These are phyloP conservation scores for Globisporangium cederbergense DNA, from an alignment of 352 stramenopile species.

Conservation along the genomic window DNA sequence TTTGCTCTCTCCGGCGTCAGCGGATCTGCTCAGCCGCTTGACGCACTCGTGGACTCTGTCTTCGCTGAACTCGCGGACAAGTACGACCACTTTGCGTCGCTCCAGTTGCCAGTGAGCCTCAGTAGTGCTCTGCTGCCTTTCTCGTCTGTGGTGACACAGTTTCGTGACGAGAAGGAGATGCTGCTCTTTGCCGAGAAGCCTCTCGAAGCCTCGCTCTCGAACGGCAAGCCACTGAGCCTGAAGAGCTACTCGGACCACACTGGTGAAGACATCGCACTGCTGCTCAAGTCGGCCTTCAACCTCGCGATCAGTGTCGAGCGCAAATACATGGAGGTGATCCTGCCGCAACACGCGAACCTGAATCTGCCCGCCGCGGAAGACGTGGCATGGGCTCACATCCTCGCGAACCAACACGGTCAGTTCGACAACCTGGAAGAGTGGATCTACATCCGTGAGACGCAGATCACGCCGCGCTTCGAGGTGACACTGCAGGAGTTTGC, in stretches of 20 bases:
- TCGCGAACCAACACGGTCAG: slow-evolving; percentile 75
- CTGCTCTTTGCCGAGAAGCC: slow-evolving; percentile 62
- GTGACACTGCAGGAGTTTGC: slow-evolving; percentile 51
- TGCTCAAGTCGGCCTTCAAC: slow-evolving; percentile 82
- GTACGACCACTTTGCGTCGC: slow-evolving; percentile 48
- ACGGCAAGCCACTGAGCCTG: slow-evolving; percentile 58
- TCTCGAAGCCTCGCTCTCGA: slow-evolving; percentile 57
- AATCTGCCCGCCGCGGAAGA: slow-evolving; percentile 47
- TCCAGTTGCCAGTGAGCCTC: slow-evolving; percentile 59
- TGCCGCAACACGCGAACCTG: slow-evolving; percentile 36
- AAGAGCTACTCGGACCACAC: slow-evolving; percentile 35
- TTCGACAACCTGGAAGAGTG: slow-evolving; percentile 87
- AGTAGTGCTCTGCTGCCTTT: slow-evolving; percentile 33
- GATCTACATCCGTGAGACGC: slow-evolving; percentile 76
- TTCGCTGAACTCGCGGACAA: slow-evolving; percentile 38
- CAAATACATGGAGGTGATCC: slow-evolving; percentile 73
- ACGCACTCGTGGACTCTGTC: slow-evolving; percentile 41
- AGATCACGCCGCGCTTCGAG: slow-evolving; percentile 74
- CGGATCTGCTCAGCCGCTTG: slow-evolving; percentile 22
- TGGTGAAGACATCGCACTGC: slow-evolving; percentile 64
- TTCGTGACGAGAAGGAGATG: slow-evolving; percentile 43
- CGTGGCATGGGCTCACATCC: slow-evolving; percentile 77
- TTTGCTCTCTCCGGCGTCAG: slow-evolving; percentile 36
- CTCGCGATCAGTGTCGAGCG: slow-evolving; percentile 76
- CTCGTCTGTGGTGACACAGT: slow-evolving; percentile 30